Evolutionary conservation across 139 green algal genomes (phyloP), one percentile per base, ranked within the genome.

Genomic region (Ettlia oleoabundans): DNA sequence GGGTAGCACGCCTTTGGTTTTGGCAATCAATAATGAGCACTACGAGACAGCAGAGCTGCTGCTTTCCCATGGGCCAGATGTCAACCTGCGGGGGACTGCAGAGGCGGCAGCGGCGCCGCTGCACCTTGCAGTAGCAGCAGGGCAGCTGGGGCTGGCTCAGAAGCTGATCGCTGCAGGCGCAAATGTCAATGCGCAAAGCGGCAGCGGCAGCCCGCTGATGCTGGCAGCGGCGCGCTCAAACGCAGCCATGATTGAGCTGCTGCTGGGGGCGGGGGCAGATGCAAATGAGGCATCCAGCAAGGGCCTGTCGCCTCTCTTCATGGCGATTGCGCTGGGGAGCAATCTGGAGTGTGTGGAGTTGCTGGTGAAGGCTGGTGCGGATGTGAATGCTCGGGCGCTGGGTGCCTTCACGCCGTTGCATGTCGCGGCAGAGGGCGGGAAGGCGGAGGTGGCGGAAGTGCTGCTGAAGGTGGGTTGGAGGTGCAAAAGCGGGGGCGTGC

Each of bases 391-490:
- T 0, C 43, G 71, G 37, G 87, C 82, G 55, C 43, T 78, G 13
- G 81, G 81, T 19, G 78, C 80, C 28, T 84, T 89, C 43, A 91
- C 87, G 3, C 43, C 84, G 28, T 74, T 91, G 74, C 87, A 91
- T 68, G 82, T 80, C 4, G 87, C 87, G 32, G 87, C 87, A 33
- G 84, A 89, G 73, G 66, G 40, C 9, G 84, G 84, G 26, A 53
- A 77, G 24, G 30, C 65, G 7, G 37, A 78, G 4, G 35, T 79
- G 15, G 78, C 85, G 21, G 28, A 86, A 15, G 33, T 77, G 40
- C 74, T 91, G 42, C 81, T 91, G 8, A 30, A 87, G 86, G 86
- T 90, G 13, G 28, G 65, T 13, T 0, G 26, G 42, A n/a, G 68
- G 68, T 2, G 40, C 40, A 37, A n/a, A 22, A 37, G 37, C 8